Evolutionary conservation across 164 flowering plant species (phyloP).

Genomic region (Annona squamosa): DNA sequence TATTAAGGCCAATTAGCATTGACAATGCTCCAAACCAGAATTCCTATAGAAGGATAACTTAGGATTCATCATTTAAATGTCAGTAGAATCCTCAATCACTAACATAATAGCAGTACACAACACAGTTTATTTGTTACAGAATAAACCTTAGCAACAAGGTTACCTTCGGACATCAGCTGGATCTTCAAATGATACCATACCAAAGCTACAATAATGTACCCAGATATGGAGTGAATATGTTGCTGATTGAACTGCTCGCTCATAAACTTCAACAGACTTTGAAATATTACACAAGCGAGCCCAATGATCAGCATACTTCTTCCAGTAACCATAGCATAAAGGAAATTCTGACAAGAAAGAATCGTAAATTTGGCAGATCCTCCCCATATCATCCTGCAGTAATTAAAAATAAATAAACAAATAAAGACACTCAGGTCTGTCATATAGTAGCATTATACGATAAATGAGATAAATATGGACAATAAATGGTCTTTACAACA

Average conservation of each 20-base stretch:
- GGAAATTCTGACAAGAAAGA: slow-evolving; percentile 74
- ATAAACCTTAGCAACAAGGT: slow-evolving; percentile 2
- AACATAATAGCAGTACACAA: not conserved
- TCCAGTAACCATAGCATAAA: slow-evolving; percentile 90
- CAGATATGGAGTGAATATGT: slow-evolving; percentile 69
- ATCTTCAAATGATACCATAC: slow-evolving; percentile 47
- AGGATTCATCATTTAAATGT: too few species aligned
- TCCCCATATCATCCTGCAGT: slow-evolving; percentile 62
- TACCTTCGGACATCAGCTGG: slow-evolving; percentile 80
- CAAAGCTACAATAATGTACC: slow-evolving; percentile 71
- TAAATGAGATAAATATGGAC: not conserved
- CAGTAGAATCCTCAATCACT: not conserved
- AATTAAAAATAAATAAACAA: slow-evolving; percentile 8
- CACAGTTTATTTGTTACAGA: not conserved
- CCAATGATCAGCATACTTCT: slow-evolving; percentile 74
- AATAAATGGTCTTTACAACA: not conserved
- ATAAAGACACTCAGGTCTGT: not conserved
- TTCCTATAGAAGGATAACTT: too few species aligned
- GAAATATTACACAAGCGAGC: slow-evolving; percentile 40
- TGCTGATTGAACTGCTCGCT: slow-evolving; percentile 57
- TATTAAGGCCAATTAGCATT: too few species aligned
- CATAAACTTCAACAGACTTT: slow-evolving; percentile 65
- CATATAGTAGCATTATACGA: not conserved
- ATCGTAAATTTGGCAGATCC: slow-evolving; percentile 55
- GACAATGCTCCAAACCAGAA: too few species aligned